phyloP scores from a whole-genome alignment of 805 yeast species.

The Lachancea nothofagi region DNA sequence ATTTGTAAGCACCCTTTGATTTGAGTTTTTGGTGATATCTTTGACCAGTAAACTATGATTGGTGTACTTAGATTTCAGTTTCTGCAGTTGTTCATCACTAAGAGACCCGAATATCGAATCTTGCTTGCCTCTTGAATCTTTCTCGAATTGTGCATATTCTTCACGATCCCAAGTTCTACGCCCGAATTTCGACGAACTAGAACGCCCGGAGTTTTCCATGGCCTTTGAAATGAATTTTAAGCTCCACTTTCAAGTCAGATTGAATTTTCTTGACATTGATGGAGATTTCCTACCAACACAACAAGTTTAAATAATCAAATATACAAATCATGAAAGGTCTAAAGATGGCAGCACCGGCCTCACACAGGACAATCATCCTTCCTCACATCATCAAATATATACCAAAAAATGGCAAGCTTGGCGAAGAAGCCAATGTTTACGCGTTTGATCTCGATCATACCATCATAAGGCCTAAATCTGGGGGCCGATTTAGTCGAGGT shows the following conservation, averaged over 20 bases:
- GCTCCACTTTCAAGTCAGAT: not conserved
- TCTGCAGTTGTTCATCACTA: conserved; percentile 14
- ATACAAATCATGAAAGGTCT: not conserved
- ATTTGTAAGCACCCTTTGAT: conserved; percentile 33
- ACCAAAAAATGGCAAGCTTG: conserved; percentile 26
- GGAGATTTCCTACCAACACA: too few species aligned
- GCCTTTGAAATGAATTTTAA: not conserved
- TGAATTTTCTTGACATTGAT: not conserved
- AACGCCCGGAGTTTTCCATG: not conserved
- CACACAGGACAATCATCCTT: conserved; percentile 34
- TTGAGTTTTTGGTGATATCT: conserved; percentile 28
- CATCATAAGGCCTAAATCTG: conserved; percentile 46
- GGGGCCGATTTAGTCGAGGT: conserved; percentile 48
- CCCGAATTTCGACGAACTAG: conserved; percentile 40
- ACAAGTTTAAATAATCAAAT: too few species aligned
- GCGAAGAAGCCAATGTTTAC: conserved; percentile 36
- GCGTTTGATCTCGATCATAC: conserved; percentile 89
- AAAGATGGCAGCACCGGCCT: conserved; percentile 7
- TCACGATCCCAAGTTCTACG: conserved; percentile 70
- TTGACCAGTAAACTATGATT: conserved; percentile 21
- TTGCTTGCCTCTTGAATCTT: conserved; percentile 24
- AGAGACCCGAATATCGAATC: conserved; percentile 15
- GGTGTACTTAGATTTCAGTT: conserved; percentile 21
- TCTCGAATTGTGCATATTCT: conserved; percentile 50
- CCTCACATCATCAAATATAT: conserved; percentile 41